Evolutionary conservation across 768 basidiomycete species (phyloP), one percentile per base, ranked within the genome.

Genomic region (Podaxis sp.): DNA sequence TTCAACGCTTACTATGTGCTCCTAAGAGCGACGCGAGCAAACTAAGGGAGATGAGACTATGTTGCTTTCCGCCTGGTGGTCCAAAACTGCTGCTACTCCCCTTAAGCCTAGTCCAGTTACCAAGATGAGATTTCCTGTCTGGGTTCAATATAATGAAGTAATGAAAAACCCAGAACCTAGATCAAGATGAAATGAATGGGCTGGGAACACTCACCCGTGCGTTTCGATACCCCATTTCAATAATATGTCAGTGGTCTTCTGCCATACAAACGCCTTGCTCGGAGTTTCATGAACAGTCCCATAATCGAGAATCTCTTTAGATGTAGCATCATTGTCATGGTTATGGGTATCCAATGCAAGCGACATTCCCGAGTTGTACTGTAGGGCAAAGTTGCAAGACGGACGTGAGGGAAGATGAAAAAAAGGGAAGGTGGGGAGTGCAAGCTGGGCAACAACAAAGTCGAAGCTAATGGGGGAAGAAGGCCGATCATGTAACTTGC

Each of bases 151-250:
- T 32, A 1, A 32, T 32, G 32, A 32, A 32, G 9, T 32, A 32
- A 32, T 32, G 32, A 32, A 32, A 32, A 32, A 32, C 32, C 32
- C 32, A 32, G 32, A 9, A 32, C 7, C 32, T 9, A 9, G 32
- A 32, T 32, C 27, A 32, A 2, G 32, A 32, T 32, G 32, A 32
- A 44, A 18, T 18, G 42, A 23, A 23, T 23, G 21, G 18, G 47
- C 11, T 48, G 47, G 27, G 32, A 60, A 55, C 23, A 63, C 70
- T 48, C 36, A 72, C 74, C 75, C 74, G 46, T 75, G 70, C 14
- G 72, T 75, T 59, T 75, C 75, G 23, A 74, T 57, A 3, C 74
- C 75, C 65, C 65, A 75, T 44, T 66, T 66, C 32, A 70, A 61
- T 25, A 75, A 63, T n/a, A 68, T 56, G 2, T 50, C 56, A 0